phyloP scores from a whole-genome alignment of 768 basidiomycete species.

The Phylloporus arenicola region DNA sequence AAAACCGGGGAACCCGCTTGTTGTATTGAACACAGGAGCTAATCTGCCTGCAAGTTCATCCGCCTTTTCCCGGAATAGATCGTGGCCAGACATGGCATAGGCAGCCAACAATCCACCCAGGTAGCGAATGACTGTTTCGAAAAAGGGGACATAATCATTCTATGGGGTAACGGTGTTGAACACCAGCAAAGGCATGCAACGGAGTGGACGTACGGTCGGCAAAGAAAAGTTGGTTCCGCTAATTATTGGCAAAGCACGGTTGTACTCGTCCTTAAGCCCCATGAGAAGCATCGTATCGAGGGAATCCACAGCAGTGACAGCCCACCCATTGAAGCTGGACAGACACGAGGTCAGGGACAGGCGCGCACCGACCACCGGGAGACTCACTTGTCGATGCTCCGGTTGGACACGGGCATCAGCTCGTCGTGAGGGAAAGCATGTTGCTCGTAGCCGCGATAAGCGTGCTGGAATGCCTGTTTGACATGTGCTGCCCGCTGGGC shows the following conservation, averaged over 20 bases:
- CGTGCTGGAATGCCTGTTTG: constrained; percentile 57
- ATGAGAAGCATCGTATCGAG: constrained; percentile 84
- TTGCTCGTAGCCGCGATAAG: constrained; percentile 60
- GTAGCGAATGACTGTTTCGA: constrained; percentile 85
- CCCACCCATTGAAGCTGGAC: constrained; percentile 74
- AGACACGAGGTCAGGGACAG: background rate
- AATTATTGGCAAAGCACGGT: constrained; percentile 52
- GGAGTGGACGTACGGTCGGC: constrained; percentile 32
- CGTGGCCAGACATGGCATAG: constrained; percentile 66
- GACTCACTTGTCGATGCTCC: constrained; percentile 46
- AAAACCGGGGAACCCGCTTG: constrained; percentile 64
- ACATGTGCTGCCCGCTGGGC: constrained; percentile 49
- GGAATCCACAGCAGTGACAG: constrained; percentile 70
- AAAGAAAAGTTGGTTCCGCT: constrained; percentile 44
- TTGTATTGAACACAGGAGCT: constrained; percentile 64
- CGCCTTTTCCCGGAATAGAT: constrained; percentile 60
- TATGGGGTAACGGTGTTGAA: constrained; percentile 2
- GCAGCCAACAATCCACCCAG: constrained; percentile 84
- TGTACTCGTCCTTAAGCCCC: constrained; percentile 67
- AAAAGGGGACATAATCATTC: constrained; percentile 47
- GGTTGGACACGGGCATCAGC: constrained; percentile 47
- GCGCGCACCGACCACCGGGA: background rate
- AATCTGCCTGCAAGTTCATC: constrained; percentile 69
- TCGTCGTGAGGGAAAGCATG: constrained; percentile 63
- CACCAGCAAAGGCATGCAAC: background rate